A percentile compares a stretch with the other conserved stretches of the same genome.
Conservation (phyloP, 441 rosid species). For the Capsella rubella region DNA sequence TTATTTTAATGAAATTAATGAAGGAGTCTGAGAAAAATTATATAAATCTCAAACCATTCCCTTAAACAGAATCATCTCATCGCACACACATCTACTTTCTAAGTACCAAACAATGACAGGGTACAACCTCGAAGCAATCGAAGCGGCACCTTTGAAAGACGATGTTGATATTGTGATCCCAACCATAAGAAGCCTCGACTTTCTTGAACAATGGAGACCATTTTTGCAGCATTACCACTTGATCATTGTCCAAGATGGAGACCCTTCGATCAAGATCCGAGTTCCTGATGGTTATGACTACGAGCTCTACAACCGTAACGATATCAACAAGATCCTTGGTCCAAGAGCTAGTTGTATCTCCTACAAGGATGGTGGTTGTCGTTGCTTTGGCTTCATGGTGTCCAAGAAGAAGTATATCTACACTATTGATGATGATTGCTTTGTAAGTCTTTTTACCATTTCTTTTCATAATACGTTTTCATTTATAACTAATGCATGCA, state of each 20-base stretch:
- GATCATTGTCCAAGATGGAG: slow-evolving; percentile 49
- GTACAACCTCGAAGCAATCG: slow-evolving; percentile 45
- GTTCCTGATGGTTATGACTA: slow-evolving; percentile 48
- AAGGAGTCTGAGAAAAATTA: background rate
- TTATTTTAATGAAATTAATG: background rate
- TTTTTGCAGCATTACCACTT: slow-evolving; percentile 44
- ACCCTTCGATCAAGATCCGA: slow-evolving; percentile 40
- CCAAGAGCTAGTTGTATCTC: slow-evolving; percentile 45
- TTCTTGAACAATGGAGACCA: slow-evolving; percentile 46
- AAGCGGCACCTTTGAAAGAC: slow-evolving; percentile 42
- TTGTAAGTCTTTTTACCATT: slow-evolving; percentile 38
- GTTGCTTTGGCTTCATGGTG: slow-evolving; percentile 47
- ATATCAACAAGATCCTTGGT: slow-evolving; percentile 46
- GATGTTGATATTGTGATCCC: slow-evolving; percentile 48
- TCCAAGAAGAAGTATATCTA: slow-evolving; percentile 46
- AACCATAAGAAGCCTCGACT: slow-evolving; percentile 42
- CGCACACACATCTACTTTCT: background rate
- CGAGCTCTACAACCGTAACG: slow-evolving; percentile 46
- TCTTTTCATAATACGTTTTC: background rate
- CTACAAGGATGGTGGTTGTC: slow-evolving; percentile 48
- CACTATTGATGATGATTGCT: slow-evolving; percentile 51
- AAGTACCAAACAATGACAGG: slow-evolving; percentile 38
- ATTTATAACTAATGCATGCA: background rate
- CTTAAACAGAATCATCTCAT: background rate
- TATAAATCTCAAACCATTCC: slow-evolving; percentile 26